These are phyloP conservation scores for Phalaenopsis aphrodite DNA, from an alignment of 106 monocot species.

Conservation along the genomic window DNA sequence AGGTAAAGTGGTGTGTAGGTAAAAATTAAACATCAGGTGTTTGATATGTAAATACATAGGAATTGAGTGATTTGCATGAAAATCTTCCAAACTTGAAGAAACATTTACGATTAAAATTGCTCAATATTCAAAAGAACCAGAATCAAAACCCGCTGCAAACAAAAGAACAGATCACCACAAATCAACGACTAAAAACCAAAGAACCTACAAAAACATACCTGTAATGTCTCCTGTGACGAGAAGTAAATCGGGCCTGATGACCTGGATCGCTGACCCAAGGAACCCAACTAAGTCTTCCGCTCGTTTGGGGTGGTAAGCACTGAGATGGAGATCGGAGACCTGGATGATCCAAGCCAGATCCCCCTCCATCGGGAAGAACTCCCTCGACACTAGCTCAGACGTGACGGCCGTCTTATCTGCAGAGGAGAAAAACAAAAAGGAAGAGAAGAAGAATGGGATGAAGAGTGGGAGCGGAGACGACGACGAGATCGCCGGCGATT, in stretches of 20 bases:
- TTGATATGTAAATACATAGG: too few relatives aligned
- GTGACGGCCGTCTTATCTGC: neutral
- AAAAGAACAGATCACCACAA: neutral
- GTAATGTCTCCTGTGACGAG: conserved; percentile 82
- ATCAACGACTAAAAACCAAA: neutral
- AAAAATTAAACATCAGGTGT: too few relatives aligned
- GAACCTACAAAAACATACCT: conserved; percentile 24
- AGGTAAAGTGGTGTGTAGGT: too few relatives aligned
- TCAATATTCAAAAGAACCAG: too few relatives aligned
- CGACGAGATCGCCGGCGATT: neutral
- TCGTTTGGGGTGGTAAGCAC: conserved; percentile 51
- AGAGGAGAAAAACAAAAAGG: neutral
- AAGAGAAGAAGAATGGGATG: neutral
- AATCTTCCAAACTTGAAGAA: too few relatives aligned
- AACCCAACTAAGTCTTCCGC: conserved; percentile 33
- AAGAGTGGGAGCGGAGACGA: neutral
- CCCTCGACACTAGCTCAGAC: conserved; percentile 32
- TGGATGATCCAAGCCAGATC: conserved; percentile 83
- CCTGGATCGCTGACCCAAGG: conserved; percentile 51
- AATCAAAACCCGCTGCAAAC: neutral
- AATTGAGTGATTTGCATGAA: too few relatives aligned
- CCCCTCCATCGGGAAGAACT: conserved; percentile 55
- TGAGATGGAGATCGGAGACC: conserved; percentile 78
- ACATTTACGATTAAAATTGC: too few relatives aligned
- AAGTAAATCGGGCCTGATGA: conserved; percentile 49